Evolutionary conservation across 495 filamentous ascomycete genomes (phyloP), one percentile per base, ranked within the genome.

Genomic region (Staphylotrichum longicolle): DNA sequence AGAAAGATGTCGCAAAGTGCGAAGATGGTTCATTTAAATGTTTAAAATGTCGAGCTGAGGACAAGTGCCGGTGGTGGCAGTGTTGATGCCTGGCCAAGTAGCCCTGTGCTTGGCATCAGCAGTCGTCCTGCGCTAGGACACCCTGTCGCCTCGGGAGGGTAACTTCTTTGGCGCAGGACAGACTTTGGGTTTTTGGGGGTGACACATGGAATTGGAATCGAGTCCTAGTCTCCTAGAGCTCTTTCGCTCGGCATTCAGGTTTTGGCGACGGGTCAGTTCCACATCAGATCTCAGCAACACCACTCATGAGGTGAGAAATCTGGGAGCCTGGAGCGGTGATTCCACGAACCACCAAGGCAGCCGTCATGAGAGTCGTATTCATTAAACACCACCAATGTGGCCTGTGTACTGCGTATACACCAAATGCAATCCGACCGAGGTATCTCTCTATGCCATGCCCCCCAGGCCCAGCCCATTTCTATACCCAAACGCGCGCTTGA

Each of bases 401-500:
- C 11, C 12, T 35, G 39, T 5, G 32, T 14, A 50, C 27, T 10
- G 48, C 20, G 7, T 27, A 52, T 30, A 37, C 55, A 37, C 14
- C 3, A 54, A 6, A 39, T 32, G 44, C 34, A 33, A 2, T 47
- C 32, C 3, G n/a, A 27, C 34, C 40, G 8, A 62, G 60, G 60
- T 57, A 62, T 62, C 50, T 44, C 14, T 54, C 51, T 64, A 64
- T 57, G 56, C 44, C 62, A 55, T 48, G 11, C 42, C 62, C n/a
- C 56, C 63, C 48, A 61, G n/a, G 20, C 12, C 47, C 41, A 61
- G 42, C 10, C 40, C 56, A 42, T 64, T 64, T 15, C 47, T 35
- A 14, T 56, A 59, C 11, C 79, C 78, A 7, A 79, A 67, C 51
- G 80, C 61, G 52, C 84, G 73, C 72, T 84, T 81, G 40, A 83